Percentiles rank a stretch among this genome's conserved stretches.
These are phyloP conservation scores for Backusella circina DNA, from an alignment of 192 early-diverging fungal species.

Conservation along the genomic window DNA sequence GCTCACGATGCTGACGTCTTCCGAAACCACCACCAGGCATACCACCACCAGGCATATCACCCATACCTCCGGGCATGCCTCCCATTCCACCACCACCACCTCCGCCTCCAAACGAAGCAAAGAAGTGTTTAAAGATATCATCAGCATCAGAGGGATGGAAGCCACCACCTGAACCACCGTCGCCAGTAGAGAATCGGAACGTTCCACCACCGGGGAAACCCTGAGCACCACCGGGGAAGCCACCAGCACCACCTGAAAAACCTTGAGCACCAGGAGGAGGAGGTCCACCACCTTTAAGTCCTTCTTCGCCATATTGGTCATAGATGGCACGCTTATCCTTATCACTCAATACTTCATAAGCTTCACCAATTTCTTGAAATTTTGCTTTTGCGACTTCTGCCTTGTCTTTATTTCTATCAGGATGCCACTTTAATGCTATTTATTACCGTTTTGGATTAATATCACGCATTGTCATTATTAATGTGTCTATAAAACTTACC, in stretches of 20 bases:
- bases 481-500: conserved; percentile 7
- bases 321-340: conserved; percentile 89
- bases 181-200: conserved; percentile 58
- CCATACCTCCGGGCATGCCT: conserved; percentile 38
- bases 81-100: conserved; percentile 24
- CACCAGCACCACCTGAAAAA: conserved; percentile 52
- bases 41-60: conserved; percentile 34
- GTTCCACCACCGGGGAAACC: conserved; percentile 55
- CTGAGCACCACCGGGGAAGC: conserved; percentile 56
- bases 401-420: conserved; percentile 65
- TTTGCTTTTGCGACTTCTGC: conserved; percentile 68
- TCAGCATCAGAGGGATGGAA: conserved; percentile 81
- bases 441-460: not conserved
- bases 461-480: no score
- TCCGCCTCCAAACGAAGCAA: conserved; percentile 60
- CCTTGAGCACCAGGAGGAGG: not conserved
- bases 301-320: conserved; percentile 95
- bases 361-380: conserved; percentile 98
- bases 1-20: not conserved
- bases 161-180: conserved; percentile 48
- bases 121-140: conserved; percentile 89
- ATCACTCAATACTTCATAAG: conserved; percentile 94
- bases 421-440: conserved; percentile 76
- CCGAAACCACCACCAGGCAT: conserved; percentile 34
- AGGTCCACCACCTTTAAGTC: conserved; percentile 62